These are phyloP conservation scores for Graphilbum ipis-grandicollis DNA, from an alignment of 2,329 filamentous ascomycete species.

Conservation along the genomic window DNA sequence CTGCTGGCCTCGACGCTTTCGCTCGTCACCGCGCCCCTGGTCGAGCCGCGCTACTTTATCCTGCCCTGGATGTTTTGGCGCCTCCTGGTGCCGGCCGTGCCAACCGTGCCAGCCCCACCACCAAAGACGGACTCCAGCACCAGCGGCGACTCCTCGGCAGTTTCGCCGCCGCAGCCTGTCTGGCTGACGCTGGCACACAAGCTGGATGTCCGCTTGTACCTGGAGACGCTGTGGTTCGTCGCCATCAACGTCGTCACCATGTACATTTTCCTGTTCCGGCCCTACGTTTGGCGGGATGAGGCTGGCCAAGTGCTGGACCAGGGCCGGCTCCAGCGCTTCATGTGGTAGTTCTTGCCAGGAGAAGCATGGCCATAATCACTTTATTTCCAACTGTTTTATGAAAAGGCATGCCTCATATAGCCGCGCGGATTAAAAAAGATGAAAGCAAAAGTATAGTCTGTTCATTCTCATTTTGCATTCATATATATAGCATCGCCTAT, in stretches of 20 bases:
- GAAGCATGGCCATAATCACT: neutral
- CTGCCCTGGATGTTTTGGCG: conserved; percentile 90
- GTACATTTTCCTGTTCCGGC: conserved; percentile 51
- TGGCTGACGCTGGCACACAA: conserved; percentile 7
- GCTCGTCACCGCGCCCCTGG: conserved; percentile 73
- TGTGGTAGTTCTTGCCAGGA: conserved; percentile 41
- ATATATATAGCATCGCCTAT: no score
- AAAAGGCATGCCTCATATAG: no score
- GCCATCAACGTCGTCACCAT: conserved; percentile 48
- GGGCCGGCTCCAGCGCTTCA: conserved; percentile 54
- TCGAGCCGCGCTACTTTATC: conserved; percentile 93
- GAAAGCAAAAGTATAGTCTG: no score
- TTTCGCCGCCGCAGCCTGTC: neutral
- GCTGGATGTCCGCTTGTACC: conserved; percentile 28
- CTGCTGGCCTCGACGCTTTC: conserved; percentile 58
- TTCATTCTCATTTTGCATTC: no score
- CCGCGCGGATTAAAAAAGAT: no score
- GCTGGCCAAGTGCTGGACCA: conserved; percentile 33
- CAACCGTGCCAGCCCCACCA: conserved; percentile 12
- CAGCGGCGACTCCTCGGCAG: no score
- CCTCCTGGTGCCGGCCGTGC: conserved; percentile 46
- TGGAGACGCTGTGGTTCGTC: conserved; percentile 55
- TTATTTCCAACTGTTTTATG: no score
- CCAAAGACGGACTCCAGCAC: neutral
- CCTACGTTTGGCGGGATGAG: conserved; percentile 46